phyloP scores from a whole-genome alignment of 768 basidiomycete genomes.

The Exsudoporus frostii region DNA sequence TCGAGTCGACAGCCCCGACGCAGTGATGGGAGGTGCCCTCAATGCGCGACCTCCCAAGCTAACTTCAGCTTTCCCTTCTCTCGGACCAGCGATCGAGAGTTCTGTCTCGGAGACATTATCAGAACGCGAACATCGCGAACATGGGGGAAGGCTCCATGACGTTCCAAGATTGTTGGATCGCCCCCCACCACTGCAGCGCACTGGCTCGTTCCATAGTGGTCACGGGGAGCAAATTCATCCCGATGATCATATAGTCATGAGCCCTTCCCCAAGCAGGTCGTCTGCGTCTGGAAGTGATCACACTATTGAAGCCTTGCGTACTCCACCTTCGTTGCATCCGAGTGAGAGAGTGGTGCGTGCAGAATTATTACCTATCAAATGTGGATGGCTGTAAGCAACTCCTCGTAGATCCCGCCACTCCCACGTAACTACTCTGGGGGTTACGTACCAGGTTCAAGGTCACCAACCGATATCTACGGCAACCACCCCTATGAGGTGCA shows the following conservation, averaged over 20 bases:
- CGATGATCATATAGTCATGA: slow-evolving; percentile 24
- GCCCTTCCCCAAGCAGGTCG: slow-evolving; percentile 16
- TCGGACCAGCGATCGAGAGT: slow-evolving; percentile 19
- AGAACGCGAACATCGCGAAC: slow-evolving; percentile 24
- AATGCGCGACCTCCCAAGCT: slow-evolving; percentile 31
- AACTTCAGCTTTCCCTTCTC: slow-evolving; percentile 19
- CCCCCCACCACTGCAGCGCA: slow-evolving; percentile 15
- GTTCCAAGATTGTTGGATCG: slow-evolving; percentile 25
- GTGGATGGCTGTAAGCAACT: not conserved
- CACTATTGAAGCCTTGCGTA: slow-evolving; percentile 28
- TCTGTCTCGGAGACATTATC: slow-evolving; percentile 19
- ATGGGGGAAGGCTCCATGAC: slow-evolving; percentile 15
- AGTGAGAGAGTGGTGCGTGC: slow-evolving; percentile 27
- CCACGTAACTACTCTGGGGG: slow-evolving; percentile 22
- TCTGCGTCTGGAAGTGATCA: slow-evolving; percentile 28
- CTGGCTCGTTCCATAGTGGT: slow-evolving; percentile 22
- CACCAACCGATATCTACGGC: slow-evolving; percentile 32
- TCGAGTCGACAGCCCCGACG: slow-evolving; percentile 31
- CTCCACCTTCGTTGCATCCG: slow-evolving; percentile 20
- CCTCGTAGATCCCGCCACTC: slow-evolving; percentile 28
- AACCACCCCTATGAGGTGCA: slow-evolving; percentile 20
- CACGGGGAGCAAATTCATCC: slow-evolving; percentile 14
- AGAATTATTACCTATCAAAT: not conserved
- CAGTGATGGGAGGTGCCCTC: slow-evolving; percentile 31
- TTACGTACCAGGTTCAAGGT: slow-evolving; percentile 16